Base-by-base conservation (phyloP, 192 early-diverging fungal genomes). In the Pecoramyces ruminantium region DNA sequence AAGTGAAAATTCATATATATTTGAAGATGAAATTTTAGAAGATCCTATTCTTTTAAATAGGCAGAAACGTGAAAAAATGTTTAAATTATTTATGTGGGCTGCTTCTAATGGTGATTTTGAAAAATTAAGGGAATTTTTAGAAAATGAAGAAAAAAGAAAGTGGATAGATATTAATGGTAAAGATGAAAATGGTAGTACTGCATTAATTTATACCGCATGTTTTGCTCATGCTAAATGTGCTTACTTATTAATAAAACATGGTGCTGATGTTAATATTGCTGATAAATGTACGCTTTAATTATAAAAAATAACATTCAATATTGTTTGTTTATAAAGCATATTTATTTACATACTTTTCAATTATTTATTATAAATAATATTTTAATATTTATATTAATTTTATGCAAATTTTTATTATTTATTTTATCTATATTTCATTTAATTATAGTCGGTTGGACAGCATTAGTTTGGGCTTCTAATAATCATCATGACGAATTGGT, bases 381-480 rank as follows among this genome's bases (percentile, higher is more conserved):
- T 34, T 34, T 34, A 6, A 34, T 34, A 34, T 34, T 39, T 9
- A n/a, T 80, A 82, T 6, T 27, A 13, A 29, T 39, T 39, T 38
- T 81, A 79, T 51, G 29, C 28, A 29, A 67, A 77, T 29, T 38
- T 34, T 77, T 27, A 77, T 78, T 29, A 25, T 78, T 29, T 28
- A n/a, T 77, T 38, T 78, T 77, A 80, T 78, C 58, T 16, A 30
- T 39, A 13, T 79, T 38, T 67, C 28, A 21, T 78, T 77, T 8
- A 29, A 78, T 38, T 30, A 29, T 80, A 90, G 92, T 91, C 81
- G 93, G 93, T 27, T 97, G 95, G 95, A 94, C 94, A 11, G 90
- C 94, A 17, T 86, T 97, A 13, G 94, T 95, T 88, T 97, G 96
- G 96, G 95, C 95, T 1, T 92, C 93, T 25, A 91, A 92, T 78